These are phyloP conservation scores for Trametes hirsuta DNA, from an alignment of 1,284 basidiomycete species.

Conservation along the genomic window DNA sequence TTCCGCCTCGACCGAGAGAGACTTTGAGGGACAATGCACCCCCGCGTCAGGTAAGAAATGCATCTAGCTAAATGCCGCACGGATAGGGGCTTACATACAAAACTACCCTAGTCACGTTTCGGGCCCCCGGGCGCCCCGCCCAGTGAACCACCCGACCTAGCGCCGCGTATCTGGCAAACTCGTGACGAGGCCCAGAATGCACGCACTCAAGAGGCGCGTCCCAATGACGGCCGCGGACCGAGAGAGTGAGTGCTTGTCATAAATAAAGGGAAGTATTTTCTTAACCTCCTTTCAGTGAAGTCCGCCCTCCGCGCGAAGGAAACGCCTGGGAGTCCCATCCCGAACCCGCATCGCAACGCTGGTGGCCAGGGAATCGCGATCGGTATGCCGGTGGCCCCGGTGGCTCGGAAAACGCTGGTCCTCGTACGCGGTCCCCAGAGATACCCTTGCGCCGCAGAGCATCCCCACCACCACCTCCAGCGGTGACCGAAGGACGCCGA, in stretches of 20 bases:
- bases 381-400: background rate
- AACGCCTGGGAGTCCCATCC: background rate
- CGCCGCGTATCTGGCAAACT: conserved; percentile 24
- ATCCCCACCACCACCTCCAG: conserved; percentile 5
- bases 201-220: background rate
- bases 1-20: conserved; percentile 5
- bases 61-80: too few relatives aligned
- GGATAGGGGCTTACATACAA: background rate
- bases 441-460: conserved; percentile 4
- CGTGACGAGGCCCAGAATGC: conserved; percentile 20
- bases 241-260: conserved; percentile 5
- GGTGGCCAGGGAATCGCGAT: conserved; percentile 5
- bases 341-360: background rate
- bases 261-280: too few relatives aligned
- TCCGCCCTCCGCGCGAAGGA: background rate
- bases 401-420: background rate
- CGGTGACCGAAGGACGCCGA: conserved; percentile 4
- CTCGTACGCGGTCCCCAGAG: background rate
- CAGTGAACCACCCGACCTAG: background rate
- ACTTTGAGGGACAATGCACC: background rate
- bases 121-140: background rate
- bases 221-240: background rate
- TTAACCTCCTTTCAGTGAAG: background rate
- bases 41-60: conserved; percentile 10
- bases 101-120: conserved; percentile 10